Evolutionary conservation across 2,329 filamentous ascomycete genomes (phyloP).

Genomic region (Apiospora kogelbergensis): DNA sequence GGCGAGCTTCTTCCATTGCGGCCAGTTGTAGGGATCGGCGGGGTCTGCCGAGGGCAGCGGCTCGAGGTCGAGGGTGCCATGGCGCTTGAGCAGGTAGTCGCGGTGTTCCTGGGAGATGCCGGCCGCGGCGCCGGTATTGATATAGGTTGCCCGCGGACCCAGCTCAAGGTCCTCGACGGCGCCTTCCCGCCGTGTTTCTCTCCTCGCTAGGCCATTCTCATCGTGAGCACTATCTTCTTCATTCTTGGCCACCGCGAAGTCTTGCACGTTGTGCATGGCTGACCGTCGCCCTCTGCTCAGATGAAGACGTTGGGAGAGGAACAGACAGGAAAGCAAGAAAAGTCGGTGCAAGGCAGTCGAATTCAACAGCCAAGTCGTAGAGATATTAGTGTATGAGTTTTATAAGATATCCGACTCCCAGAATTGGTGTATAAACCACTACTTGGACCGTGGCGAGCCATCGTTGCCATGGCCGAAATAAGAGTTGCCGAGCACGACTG

Average conservation of each 20-base stretch:
- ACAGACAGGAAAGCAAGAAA: not conserved
- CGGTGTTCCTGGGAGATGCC: constrained; percentile 42
- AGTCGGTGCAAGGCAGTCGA: not conserved
- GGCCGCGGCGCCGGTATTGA: constrained; percentile 9
- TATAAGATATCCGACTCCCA: not conserved
- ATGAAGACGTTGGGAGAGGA: not conserved
- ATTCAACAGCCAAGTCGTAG: not conserved
- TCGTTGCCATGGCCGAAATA: not conserved
- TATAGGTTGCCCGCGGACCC: not conserved
- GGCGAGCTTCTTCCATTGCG: constrained; percentile 51
- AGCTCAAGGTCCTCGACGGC: constrained; percentile 1
- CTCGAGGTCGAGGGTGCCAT: constrained; percentile 55
- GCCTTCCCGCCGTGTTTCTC: not conserved
- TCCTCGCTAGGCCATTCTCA: not conserved
- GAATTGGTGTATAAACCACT: too few species aligned
- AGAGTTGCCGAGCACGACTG: not conserved
- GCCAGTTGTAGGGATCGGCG: constrained; percentile 58
- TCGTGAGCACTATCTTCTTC: not conserved
- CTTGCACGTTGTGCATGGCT: not conserved
- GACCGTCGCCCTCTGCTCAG: not conserved
- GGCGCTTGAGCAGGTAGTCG: constrained; percentile 49
- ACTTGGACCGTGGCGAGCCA: not conserved
- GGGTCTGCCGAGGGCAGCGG: constrained; percentile 49
- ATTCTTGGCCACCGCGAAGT: not conserved
- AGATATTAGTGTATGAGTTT: not conserved